These are phyloP conservation scores for Syzygium malaccense DNA, from an alignment of 441 rosid species.

Conservation along the genomic window DNA sequence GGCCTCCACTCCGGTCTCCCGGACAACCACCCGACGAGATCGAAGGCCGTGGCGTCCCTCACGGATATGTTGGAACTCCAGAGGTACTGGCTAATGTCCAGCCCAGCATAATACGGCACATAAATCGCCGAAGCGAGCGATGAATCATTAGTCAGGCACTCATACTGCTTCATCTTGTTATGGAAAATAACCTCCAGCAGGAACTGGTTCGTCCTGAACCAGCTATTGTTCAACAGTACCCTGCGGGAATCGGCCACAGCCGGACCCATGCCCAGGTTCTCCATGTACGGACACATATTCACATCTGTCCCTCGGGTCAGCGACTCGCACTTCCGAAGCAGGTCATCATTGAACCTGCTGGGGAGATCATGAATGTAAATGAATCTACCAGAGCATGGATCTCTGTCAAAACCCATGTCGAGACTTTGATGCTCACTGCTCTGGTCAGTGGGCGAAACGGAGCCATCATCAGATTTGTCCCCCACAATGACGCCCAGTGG, in stretches of 20 bases:
- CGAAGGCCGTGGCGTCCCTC: neutral
- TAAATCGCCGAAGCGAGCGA: neutral
- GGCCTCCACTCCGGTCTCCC: conserved; percentile 36
- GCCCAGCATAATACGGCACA: neutral
- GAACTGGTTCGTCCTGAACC: neutral
- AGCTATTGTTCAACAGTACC: neutral
- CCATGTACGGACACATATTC: neutral
- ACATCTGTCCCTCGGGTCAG: neutral
- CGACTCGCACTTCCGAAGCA: conserved; percentile 7
- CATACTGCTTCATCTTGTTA: neutral
- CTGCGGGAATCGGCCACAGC: neutral
- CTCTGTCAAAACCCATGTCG: conserved; percentile 2
- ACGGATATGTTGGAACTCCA: neutral
- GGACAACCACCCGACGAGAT: conserved; percentile 34
- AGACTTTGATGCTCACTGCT: neutral
- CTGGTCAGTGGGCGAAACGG: neutral
- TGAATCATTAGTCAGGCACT: neutral
- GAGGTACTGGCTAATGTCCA: neutral
- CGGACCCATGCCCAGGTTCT: neutral
- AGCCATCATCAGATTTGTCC: neutral
- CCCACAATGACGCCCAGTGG: neutral
- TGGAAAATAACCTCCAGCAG: neutral
- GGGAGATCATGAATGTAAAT: conserved; percentile 70
- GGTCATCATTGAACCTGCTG: conserved; percentile 40
- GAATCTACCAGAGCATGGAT: conserved; percentile 56